Evolutionary conservation across 495 filamentous ascomycete species (phyloP).

Genomic region (Neohortaea acidophila): DNA sequence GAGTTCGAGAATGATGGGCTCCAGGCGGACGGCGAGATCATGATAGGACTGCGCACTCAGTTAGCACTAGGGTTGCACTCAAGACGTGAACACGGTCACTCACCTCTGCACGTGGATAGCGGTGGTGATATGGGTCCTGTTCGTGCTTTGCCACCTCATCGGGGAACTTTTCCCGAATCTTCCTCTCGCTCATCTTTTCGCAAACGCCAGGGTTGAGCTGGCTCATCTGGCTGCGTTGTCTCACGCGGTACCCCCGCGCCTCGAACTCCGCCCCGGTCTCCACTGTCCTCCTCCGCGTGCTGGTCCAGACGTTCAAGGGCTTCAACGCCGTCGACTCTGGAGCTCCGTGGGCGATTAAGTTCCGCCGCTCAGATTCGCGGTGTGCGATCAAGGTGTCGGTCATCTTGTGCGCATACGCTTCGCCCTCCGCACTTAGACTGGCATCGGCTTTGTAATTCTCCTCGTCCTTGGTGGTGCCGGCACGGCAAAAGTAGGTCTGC

Average conservation of each 20-base stretch:
- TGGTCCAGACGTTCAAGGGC: slow-evolving; percentile 84
- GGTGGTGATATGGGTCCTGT: slow-evolving; percentile 89
- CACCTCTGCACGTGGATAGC: slow-evolving; percentile 90
- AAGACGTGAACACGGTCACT: slow-evolving; percentile 19
- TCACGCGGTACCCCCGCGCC: slow-evolving; percentile 63
- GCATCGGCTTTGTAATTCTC: slow-evolving; percentile 85
- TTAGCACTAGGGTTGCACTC: too few relatives aligned
- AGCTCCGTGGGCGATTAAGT: slow-evolving; percentile 52
- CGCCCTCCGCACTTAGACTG: slow-evolving; percentile 63
- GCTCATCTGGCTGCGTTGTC: slow-evolving; percentile 86
- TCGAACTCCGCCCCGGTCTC: slow-evolving; percentile 77
- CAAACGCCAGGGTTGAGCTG: slow-evolving; percentile 93
- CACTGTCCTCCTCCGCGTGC: slow-evolving; percentile 73
- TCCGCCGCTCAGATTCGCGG: slow-evolving; percentile 62
- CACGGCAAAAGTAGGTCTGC: slow-evolving; percentile 83
- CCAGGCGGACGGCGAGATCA: slow-evolving; percentile 91
- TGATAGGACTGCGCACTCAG: slow-evolving; percentile 66
- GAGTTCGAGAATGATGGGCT: slow-evolving; percentile 94
- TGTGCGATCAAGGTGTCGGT: slow-evolving; percentile 65
- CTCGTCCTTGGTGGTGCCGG: slow-evolving; percentile 55
- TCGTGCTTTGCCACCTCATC: slow-evolving; percentile 89
- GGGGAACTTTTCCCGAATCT: slow-evolving; percentile 64
- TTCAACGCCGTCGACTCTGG: slow-evolving; percentile 48
- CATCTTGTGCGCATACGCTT: slow-evolving; percentile 79
- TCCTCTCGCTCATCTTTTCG: slow-evolving; percentile 73